Base-by-base conservation (phyloP, 345 rosid species). In the Diplotaxis tenuifolia region DNA sequence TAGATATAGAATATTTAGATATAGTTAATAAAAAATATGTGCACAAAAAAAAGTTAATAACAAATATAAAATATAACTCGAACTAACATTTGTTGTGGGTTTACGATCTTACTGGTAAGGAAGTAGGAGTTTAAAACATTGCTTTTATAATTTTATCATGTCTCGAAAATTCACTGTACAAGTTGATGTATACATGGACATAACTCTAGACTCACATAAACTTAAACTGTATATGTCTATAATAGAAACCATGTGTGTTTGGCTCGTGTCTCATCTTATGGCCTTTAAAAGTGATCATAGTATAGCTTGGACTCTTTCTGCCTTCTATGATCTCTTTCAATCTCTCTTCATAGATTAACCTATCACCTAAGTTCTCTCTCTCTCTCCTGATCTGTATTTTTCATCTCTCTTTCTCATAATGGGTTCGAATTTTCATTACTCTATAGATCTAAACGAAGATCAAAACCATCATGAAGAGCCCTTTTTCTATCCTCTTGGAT, bases 371-470 rank as follows among this genome's bases (percentile, higher is more conserved):
- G 15, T 34, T 38, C 76, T 54, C 73, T 67, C 75, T 67, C 40
- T 29, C 38, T 57, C 19, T n/a, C n/a, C n/a, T n/a, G 25, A 60
- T 70, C 65, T 53, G 61, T 59, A 67, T 65, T 55, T n/a, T 71
- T 58, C 50, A 53, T 68, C 70, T 62, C 32, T 57, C 22, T 52
- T 38, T 68, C 62, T 73, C 78, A 65, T 18, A 34, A 86, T 86
- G 91, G 78, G 65, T 81, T 40, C 85, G 8, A 57, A 73, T 62
- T 72, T 75, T 60, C 78, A 77, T 68, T 85, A 83, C 70, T 75
- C 82, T 29, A 73, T 86, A 65, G 90, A 86, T 73, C 92, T 85
- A 23, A 87, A 88, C 57, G 74, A 86, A 75, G 89, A 91, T 65
- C 86, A 82, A 12, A 71, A 76, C 65, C 86, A 83, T 65, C 79